Evolutionary conservation across 1,284 basidiomycete genomes (phyloP).

Genomic region (Trichosporon coremiiforme): DNA sequence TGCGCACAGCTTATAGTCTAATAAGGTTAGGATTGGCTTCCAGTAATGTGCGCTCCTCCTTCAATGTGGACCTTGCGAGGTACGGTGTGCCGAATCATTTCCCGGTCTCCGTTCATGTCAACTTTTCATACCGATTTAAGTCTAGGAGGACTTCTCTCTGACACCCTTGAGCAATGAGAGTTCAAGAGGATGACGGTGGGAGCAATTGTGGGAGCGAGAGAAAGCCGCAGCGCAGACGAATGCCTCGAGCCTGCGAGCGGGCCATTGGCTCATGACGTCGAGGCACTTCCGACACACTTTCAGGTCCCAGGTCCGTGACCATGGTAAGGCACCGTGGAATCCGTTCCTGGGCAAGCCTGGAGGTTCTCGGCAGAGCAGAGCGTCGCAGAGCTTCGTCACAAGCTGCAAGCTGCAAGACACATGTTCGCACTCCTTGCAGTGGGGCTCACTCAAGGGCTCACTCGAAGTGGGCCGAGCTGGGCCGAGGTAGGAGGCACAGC

Average conservation of each 20-base stretch:
- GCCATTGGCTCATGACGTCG: not conserved
- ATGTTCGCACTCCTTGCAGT: not conserved
- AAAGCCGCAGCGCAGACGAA: too few relatives aligned
- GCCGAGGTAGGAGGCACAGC: not conserved
- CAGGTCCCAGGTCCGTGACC: not conserved
- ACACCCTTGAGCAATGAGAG: too few relatives aligned
- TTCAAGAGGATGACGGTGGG: too few relatives aligned
- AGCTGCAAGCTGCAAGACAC: not conserved
- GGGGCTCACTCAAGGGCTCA: not conserved
- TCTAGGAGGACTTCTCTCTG: too few relatives aligned
- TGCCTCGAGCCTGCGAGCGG: too few relatives aligned
- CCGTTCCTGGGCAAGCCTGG: not conserved
- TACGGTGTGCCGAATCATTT: too few relatives aligned
- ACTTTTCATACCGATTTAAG: too few relatives aligned
- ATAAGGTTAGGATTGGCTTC: slow-evolving; percentile 10
- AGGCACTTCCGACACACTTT: not conserved
- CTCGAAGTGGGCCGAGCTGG: too few relatives aligned
- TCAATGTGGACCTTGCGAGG: too few relatives aligned
- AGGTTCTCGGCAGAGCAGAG: not conserved
- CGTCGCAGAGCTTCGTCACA: too few relatives aligned
- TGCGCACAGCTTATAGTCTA: slow-evolving; percentile 4
- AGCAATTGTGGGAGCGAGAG: too few relatives aligned
- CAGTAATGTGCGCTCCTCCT: not conserved
- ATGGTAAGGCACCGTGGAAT: slow-evolving; percentile 1
- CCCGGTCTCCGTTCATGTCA: too few relatives aligned